phyloP scores from a whole-genome alignment of 2,329 filamentous ascomycete genomes.

The Chaetomiaceae sp. region DNA sequence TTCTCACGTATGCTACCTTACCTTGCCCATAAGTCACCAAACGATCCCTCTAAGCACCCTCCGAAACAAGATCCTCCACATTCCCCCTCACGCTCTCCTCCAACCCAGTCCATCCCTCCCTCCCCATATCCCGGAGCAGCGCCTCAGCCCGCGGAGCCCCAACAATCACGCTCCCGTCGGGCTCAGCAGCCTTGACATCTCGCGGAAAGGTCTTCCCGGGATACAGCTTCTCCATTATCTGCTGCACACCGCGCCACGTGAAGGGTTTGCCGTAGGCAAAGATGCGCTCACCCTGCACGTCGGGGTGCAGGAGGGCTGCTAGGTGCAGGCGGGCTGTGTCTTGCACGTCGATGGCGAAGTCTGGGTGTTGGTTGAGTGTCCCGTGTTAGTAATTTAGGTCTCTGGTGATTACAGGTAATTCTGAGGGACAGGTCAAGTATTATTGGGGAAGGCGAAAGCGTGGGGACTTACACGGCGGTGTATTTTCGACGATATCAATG shows the following conservation, averaged over 20 bases:
- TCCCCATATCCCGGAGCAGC: not conserved
- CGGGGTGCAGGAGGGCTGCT: not conserved
- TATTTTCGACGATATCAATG: not conserved
- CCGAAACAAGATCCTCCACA: not conserved
- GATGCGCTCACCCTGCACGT: not conserved
- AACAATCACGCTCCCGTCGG: not conserved
- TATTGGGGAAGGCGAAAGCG: too few relatives aligned
- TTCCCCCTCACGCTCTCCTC: constrained; percentile 1
- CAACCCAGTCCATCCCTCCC: not conserved
- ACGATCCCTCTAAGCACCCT: too few relatives aligned
- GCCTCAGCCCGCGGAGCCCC: not conserved
- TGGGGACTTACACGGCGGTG: not conserved
- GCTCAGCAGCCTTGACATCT: not conserved
- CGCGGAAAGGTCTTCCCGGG: not conserved
- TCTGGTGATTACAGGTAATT: too few relatives aligned
- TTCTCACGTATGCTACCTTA: too few relatives aligned
- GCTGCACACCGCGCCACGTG: constrained; percentile 5
- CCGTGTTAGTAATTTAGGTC: too few relatives aligned
- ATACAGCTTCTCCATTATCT: not conserved
- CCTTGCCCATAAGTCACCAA: too few relatives aligned
- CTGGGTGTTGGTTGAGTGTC: not conserved
- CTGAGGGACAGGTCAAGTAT: too few relatives aligned
- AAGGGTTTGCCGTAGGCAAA: not conserved
- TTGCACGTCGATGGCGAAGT: constrained; percentile 4
- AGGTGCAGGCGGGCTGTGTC: constrained; percentile 1